phyloP scores from a whole-genome alignment of 2,329 filamentous ascomycete genomes.

The Neopestalotiopsis sp. region DNA sequence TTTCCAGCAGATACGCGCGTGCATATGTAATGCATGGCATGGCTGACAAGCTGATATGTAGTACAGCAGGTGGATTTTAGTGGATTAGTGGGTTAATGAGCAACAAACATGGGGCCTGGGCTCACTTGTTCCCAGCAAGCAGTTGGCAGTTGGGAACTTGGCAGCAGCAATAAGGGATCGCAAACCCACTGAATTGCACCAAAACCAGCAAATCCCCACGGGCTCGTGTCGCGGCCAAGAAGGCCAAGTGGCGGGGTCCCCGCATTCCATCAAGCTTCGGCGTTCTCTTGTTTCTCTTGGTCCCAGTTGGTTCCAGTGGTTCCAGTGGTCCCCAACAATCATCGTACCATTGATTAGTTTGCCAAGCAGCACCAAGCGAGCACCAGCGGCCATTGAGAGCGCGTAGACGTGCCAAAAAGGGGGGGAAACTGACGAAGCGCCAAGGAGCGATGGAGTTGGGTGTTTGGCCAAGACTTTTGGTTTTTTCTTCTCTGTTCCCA shows the following conservation, averaged over 20 bases:
- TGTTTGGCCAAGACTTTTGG: neutral
- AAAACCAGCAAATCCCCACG: neutral
- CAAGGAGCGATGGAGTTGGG: slow-evolving; percentile 7
- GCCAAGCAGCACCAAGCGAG: neutral
- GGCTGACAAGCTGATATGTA: neutral
- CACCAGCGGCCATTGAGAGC: slow-evolving; percentile 1
- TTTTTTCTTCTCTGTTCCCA: neutral
- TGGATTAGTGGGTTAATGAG: neutral
- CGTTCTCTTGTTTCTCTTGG: neutral
- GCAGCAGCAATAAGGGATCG: neutral
- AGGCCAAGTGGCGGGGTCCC: neutral
- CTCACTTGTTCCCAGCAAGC: neutral
- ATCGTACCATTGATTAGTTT: neutral
- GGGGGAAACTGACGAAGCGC: slow-evolving; percentile 1
- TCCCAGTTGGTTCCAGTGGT: neutral
- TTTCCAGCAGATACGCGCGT: neutral
- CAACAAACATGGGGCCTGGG: neutral
- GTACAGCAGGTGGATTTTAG: neutral
- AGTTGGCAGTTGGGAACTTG: neutral
- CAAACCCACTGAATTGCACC: neutral
- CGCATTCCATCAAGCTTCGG: slow-evolving; percentile 1
- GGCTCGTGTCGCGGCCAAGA: slow-evolving; percentile 10
- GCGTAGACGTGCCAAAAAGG: neutral
- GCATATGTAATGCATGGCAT: neutral
- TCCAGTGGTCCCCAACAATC: neutral